These are phyloP conservation scores for Lasiosphaeriaceae sp. DNA, from an alignment of 495 filamentous ascomycete species.

Conservation along the genomic window DNA sequence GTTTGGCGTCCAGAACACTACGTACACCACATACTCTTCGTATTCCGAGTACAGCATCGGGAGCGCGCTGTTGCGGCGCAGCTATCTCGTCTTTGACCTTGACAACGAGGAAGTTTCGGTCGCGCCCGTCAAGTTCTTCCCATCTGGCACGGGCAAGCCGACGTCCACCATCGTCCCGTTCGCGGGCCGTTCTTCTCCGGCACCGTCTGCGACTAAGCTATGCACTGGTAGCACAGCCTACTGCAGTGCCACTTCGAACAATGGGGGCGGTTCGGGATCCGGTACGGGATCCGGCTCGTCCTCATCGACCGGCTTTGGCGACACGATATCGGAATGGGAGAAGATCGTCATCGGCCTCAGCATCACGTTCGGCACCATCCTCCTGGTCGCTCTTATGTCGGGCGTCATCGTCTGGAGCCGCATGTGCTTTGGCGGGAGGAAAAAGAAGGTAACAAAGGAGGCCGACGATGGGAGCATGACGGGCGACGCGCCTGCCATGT, in stretches of 20 bases:
- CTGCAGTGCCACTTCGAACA: neutral
- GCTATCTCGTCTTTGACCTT: constrained; percentile 82
- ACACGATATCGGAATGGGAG: constrained; percentile 6
- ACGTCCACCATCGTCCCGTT: constrained; percentile 31
- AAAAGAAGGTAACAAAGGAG: neutral
- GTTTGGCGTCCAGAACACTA: constrained; percentile 56
- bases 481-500: neutral
- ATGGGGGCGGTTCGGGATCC: neutral
- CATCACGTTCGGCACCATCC: constrained; percentile 12
- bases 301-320: no score
- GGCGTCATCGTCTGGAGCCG: constrained; percentile 17
- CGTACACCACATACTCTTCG: constrained; percentile 15
- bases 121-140: constrained; percentile 69
- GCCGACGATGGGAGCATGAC: constrained; percentile 4
- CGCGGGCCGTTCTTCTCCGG: constrained; percentile 17
- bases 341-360: constrained; percentile 19
- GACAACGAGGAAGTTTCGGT: constrained; percentile 71
- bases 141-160: constrained; percentile 28
- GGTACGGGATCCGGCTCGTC: neutral
- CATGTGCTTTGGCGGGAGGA: neutral
- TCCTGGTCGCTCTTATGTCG: constrained; percentile 6
- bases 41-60: constrained; percentile 58
- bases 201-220: constrained; percentile 23
- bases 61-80: constrained; percentile 77
- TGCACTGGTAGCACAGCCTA: constrained; percentile 1